Base-by-base conservation (phyloP, 257 asterid genomes). In the Ilex asprella region DNA sequence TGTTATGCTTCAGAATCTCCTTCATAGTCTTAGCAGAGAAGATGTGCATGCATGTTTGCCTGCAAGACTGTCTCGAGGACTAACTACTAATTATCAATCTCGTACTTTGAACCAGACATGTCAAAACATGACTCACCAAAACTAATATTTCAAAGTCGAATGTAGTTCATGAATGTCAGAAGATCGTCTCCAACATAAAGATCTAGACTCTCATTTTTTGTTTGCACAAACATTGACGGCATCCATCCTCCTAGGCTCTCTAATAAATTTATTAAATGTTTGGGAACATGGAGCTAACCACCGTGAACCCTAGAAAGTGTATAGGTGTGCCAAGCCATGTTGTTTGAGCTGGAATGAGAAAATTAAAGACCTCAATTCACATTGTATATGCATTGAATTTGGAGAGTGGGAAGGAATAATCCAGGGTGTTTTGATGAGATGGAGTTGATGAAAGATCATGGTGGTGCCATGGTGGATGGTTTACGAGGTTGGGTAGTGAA, bases 361-460 rank as follows among this genome's bases (percentile, higher is more conserved):
- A 47, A 54, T 43, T 60, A 16, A 14, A 57, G 39, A n/a, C 31
- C 2, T 52, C 29, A 2, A 16, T 21, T 11, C 9, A 6, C 62
- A 29, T 63, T 50, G 56, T 58, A 50, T 52, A 70, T 77, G 77
- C 87, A 76, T 66, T 82, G 94, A 82, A 85, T 66, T 76, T 76
- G 82, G 82, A 80, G 82, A 78, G 84, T 69, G 72, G 57, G 61
- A 78, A 55, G 86, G 94, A 85, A 85, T 82, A 85, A 85, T 75
- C 79, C 85, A 85, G 87, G 71, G 81, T 80, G 86, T 82, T 74
- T n/a, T 31, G 32, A 47, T 67, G 35, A 30, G 66, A 73, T 52
- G 56, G 62, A 41, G 67, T 59, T 62, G 57, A 58, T 55, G 58
- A 35, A 29, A 12, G 52, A 39, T 21, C 27, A 21, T 21, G 27